Evolutionary conservation across 371 early-diverging fungal species (phyloP).

Genomic region (Lichtheimia ramosa): DNA sequence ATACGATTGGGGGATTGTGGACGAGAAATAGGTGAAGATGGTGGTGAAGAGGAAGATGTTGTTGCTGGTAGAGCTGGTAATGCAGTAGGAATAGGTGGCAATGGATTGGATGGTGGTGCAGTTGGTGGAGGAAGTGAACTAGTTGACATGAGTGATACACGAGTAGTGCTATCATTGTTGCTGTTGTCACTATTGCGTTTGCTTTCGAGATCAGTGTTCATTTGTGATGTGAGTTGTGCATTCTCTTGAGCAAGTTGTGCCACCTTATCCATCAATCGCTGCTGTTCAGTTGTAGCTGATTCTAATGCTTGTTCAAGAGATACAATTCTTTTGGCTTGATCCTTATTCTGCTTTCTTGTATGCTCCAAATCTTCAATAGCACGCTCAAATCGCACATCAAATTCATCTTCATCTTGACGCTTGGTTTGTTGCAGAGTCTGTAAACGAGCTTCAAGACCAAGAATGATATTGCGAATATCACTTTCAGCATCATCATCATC

Average conservation of each 20-base stretch:
- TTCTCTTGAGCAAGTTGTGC: slow-evolving; percentile 30
- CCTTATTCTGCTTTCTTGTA: slow-evolving; percentile 2
- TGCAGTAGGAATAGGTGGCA: slow-evolving; percentile 47
- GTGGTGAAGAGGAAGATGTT: slow-evolving; percentile 2
- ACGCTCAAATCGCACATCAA: slow-evolving; percentile 6
- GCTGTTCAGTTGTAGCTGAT: background rate
- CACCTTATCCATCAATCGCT: slow-evolving; percentile 3
- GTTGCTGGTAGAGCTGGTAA: slow-evolving; percentile 6
- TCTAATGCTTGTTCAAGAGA: slow-evolving; percentile 1
- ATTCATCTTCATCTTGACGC: slow-evolving; percentile 3
- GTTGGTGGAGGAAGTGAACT: slow-evolving; percentile 35
- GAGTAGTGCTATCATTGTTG: background rate
- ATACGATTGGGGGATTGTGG: slow-evolving; percentile 1
- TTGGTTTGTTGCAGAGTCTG: slow-evolving; percentile 7
- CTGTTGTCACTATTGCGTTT: slow-evolving; percentile 15
- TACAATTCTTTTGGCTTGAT: slow-evolving; percentile 4
- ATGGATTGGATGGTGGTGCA: slow-evolving; percentile 49
- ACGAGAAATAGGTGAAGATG: background rate
- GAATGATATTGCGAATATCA: slow-evolving; percentile 6
- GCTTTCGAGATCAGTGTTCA: slow-evolving; percentile 14
- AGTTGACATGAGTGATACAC: slow-evolving; percentile 2
- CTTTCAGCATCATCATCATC: background rate
- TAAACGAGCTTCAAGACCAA: slow-evolving; percentile 7
- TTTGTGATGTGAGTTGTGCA: slow-evolving; percentile 30
- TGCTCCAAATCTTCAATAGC: slow-evolving; percentile 5